Evolutionary conservation across 192 early-diverging fungal species (phyloP), one percentile per base, ranked within the genome.

Genomic region (Coemansia sp.): DNA sequence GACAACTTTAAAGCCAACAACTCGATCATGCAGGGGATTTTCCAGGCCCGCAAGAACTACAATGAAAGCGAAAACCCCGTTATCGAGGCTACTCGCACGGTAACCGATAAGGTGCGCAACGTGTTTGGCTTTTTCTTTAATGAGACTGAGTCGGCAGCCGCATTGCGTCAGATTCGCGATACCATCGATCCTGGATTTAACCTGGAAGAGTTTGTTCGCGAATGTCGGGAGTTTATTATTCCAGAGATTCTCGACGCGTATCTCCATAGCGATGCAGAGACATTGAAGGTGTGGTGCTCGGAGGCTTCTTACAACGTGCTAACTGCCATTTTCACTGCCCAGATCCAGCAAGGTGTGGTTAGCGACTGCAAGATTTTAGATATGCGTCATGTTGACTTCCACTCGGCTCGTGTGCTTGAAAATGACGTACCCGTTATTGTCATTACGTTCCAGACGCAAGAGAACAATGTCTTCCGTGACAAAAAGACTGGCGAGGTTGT

Each of bases 161-260:
- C 92, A n/a, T 83, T 98, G 56, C 78, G 82, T 14, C 87, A 86
- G 35, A 84, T 99, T 63, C 68, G 65, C 42, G 83, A 89, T 50
- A 72, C 79, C 36, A 88, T 95, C 18, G 93, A 99, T 50, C 95
- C 93, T 6, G 59, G 65, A 11, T 98, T 99, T 68, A 83, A 80
- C 60, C 81, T 89, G 50, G 91, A 97, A 36, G 78, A 68, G 26
- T 98, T 97, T 68, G 78, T 97, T 80, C 88, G 85, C 69, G 95
- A 99, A 59, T 87, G 87, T 28, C 88, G 93, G 56, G 85, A 87
- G 64, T 97, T 87, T 54, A 92, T 94, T 51, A 80, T 99, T 64
- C 95, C 97, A 8, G 97, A 99, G 63, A 78, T 99, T 49, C 83
- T 98, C 65, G 97, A 99, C 55, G 95, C 93, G 0, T 93, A 95